Evolutionary conservation across 2,329 filamentous ascomycete species (phyloP).

Genomic region (Fusarium floridanum): DNA sequence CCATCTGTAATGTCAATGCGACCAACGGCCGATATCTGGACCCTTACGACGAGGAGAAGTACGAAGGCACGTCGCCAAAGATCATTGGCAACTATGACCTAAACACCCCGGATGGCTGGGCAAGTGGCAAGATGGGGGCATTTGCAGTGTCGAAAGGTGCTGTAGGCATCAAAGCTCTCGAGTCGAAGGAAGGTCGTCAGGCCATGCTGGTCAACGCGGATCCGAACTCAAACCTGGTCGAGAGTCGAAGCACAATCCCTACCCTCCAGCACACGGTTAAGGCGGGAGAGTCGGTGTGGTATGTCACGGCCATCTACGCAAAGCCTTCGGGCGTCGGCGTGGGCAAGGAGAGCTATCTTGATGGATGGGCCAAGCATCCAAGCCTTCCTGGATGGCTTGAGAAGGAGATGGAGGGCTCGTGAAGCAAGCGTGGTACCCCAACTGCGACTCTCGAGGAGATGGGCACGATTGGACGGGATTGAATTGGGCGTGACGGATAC

Average conservation of each 20-base stretch:
- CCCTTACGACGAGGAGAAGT: conserved; percentile 58
- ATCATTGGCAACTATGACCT: conserved; percentile 73
- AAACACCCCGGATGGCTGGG: conserved; percentile 65
- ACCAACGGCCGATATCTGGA: conserved; percentile 64
- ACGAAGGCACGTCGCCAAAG: conserved; percentile 66
- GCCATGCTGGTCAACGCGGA: conserved; percentile 81
- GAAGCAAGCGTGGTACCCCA: conserved; percentile 24
- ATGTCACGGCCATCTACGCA: conserved; percentile 78
- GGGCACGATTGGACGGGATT: conserved; percentile 30
- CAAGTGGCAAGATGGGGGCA: conserved; percentile 63
- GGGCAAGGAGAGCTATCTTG: conserved; percentile 65
- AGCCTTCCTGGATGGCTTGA: conserved; percentile 71
- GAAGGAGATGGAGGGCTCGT: conserved; percentile 58
- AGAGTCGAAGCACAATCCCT: conserved; percentile 79
- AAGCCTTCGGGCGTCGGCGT: conserved; percentile 70
- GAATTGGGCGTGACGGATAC: conserved; percentile 21
- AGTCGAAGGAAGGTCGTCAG: conserved; percentile 60
- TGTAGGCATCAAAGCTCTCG: conserved; percentile 70
- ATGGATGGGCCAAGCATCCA: conserved; percentile 72
- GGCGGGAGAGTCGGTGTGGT: conserved; percentile 72
- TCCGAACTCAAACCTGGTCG: conserved; percentile 82
- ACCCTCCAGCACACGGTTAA: conserved; percentile 73
- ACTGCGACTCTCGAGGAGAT: conserved; percentile 4
- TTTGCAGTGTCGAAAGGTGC: conserved; percentile 70
- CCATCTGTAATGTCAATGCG: conserved; percentile 69